Percentiles rank a stretch among this genome's conserved stretches.
These are phyloP conservation scores for Lasiodiplodia theobromae DNA, from an alignment of 2,329 filamentous ascomycete genomes.

Conservation along the genomic window DNA sequence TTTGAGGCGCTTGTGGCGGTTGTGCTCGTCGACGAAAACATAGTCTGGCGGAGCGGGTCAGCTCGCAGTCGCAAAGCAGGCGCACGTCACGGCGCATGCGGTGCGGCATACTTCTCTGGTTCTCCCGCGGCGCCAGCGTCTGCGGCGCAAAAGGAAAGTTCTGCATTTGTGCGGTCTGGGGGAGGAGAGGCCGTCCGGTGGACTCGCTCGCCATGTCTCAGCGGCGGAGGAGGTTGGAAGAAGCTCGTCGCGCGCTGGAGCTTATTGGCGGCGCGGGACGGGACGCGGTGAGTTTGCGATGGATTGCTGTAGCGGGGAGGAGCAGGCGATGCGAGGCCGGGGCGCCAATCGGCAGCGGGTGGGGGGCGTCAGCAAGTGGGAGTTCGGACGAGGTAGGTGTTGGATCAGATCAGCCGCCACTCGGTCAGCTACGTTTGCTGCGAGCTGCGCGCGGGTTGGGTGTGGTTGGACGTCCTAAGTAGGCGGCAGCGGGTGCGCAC, in stretches of 20 bases:
- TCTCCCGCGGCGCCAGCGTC: conserved; percentile 71
- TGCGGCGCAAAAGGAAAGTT: conserved; percentile 78
- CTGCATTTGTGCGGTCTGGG: conserved; percentile 74
- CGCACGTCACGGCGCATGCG: conserved; percentile 2
- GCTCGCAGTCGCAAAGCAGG: neutral
- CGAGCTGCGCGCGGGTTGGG: conserved; percentile 15
- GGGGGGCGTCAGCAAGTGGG: conserved; percentile 18
- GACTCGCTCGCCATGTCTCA: conserved; percentile 68
- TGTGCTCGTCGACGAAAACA: conserved; percentile 99
- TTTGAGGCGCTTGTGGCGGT: conserved; percentile 95
- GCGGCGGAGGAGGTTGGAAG: conserved; percentile 25
- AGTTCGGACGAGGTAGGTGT: neutral
- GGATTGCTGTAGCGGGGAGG: conserved; percentile 27
- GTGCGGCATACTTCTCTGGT: conserved; percentile 77
- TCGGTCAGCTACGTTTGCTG: conserved; percentile 21
- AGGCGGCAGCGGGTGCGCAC: conserved; percentile 28
- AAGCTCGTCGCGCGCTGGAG: conserved; percentile 28
- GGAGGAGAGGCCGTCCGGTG: conserved; percentile 67
- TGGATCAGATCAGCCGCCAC: conserved; percentile 24
- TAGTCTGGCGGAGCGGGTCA: conserved; percentile 70
- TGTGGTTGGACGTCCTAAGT: conserved; percentile 28
- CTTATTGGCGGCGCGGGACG: conserved; percentile 25
- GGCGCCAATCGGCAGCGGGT: conserved; percentile 26
- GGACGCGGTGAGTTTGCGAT: conserved; percentile 28
- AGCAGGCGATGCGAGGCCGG: conserved; percentile 17